Evolutionary conservation across 163 green algal genomes (phyloP), one percentile per base, ranked within the genome.

Genomic region (Chlorella variabilis): DNA sequence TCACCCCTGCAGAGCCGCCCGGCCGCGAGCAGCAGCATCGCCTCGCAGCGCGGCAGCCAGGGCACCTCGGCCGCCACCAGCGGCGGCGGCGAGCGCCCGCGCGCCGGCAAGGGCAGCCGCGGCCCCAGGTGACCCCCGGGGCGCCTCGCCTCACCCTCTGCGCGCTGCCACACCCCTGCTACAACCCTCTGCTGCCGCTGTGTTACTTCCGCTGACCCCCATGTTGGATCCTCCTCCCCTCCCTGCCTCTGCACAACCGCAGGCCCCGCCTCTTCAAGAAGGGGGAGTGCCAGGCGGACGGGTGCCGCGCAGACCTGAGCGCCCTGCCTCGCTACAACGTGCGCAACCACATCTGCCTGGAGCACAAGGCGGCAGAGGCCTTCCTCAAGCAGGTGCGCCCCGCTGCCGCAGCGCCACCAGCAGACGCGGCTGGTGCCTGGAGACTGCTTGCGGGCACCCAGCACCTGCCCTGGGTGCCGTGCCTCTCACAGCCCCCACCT

Each of bases 221-320:
- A n/a, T n/a, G n/a, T n/a, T n/a, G n/a, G n/a, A n/a, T n/a, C n/a
- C n/a, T n/a, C n/a, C n/a, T n/a, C n/a, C n/a, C n/a, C n/a, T n/a
- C n/a, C n/a, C n/a, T n/a, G n/a, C n/a, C n/a, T n/a, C n/a, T n/a
- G n/a, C n/a, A n/a, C n/a, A n/a, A n/a, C n/a, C 3, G 31, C 71
- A 78, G 83, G 38, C 83, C 83, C 13, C 78, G 83, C 3, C 68
- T 87, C 23, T 87, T 87, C 69, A 51, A 51, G 49, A 81, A 81
- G 68, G 67, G 71, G 21, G 25, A 68, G 29, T 87, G 83, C 83
- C 83, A 87, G 74, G 83, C 83, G 11, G 77, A 84, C 23, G 70
- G 69, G 25, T 87, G 83, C 79, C 29, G 3, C 27, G 45, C 45
- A 1, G 77, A 82, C 74, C 70, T 84, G 39, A 29, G 11, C 2